Evolutionary conservation across 257 asterid genomes (phyloP).

Genomic region (Capsicum baccatum): DNA sequence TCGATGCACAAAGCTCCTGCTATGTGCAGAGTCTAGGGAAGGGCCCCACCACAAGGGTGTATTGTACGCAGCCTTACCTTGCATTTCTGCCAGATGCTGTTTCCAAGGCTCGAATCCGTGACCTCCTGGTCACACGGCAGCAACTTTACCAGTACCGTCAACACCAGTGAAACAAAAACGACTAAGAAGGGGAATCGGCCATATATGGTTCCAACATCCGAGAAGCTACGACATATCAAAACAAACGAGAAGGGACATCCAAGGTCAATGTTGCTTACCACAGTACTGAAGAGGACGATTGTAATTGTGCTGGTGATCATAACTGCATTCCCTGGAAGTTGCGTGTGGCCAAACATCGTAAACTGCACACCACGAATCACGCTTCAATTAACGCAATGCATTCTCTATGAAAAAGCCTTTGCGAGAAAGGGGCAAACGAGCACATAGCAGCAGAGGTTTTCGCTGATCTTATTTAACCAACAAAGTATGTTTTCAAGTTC

Average conservation of each 20-base stretch:
- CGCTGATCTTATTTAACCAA: not conserved
- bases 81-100: too few relatives aligned
- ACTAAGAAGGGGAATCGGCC: not conserved
- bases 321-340: slow-evolving; percentile 63
- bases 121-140: too few relatives aligned
- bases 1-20: too few relatives aligned
- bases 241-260: not conserved
- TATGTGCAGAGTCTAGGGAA: too few relatives aligned
- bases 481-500: not conserved
- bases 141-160: not conserved
- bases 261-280: slow-evolving; percentile 48
- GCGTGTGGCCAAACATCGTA: slow-evolving; percentile 72
- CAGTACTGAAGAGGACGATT: slow-evolving; percentile 69
- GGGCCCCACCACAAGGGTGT: too few relatives aligned
- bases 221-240: not conserved
- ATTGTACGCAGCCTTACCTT: too few relatives aligned
- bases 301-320: slow-evolving; percentile 82
- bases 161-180: not conserved
- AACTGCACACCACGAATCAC: slow-evolving; percentile 52
- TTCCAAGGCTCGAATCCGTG: too few relatives aligned
- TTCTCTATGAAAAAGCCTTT: not conserved
- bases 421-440: not conserved
- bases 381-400: not conserved
- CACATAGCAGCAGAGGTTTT: not conserved
- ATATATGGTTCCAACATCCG: not conserved